Conservation (phyloP, 148 eudicot species). For the Rheum nobile region DNA sequence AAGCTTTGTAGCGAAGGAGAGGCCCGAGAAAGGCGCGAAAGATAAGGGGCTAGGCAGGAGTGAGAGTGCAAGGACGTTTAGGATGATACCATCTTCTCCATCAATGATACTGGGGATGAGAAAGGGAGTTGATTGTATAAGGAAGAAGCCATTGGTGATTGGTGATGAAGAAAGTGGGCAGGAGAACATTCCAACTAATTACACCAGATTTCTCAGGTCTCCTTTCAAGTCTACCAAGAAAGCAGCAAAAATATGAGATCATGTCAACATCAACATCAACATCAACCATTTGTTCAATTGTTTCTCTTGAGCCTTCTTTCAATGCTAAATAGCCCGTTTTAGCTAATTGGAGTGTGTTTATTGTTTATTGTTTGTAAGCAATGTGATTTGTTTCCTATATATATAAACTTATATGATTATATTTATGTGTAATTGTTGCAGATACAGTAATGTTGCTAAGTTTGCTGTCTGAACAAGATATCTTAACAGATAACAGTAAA, state of each 20-base stretch:
- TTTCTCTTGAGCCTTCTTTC: slow-evolving; percentile 1
- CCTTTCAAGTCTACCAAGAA: slow-evolving; percentile 59
- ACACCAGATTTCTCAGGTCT: slow-evolving; percentile 43
- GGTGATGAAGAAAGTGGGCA: slow-evolving; percentile 40
- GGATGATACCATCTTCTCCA: slow-evolving; percentile 79
- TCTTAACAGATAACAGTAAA: not conserved
- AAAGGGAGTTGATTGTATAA: slow-evolving; percentile 77
- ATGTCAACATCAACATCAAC: too few relatives aligned
- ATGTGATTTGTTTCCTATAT: not conserved
- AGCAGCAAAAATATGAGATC: slow-evolving; percentile 42
- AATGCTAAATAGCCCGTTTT: slow-evolving; percentile 8
- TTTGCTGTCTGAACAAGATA: not conserved
- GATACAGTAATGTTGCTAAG: not conserved
- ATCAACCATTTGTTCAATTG: not conserved
- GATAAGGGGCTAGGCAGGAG: slow-evolving; percentile 42
- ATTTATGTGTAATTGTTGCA: not conserved
- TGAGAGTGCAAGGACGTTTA: slow-evolving; percentile 66
- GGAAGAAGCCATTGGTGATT: slow-evolving; percentile 58
- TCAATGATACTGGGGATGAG: slow-evolving; percentile 68
- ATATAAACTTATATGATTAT: not conserved
- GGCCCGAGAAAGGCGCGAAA: slow-evolving; percentile 22
- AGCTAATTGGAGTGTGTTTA: slow-evolving; percentile 1
- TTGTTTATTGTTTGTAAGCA: not conserved
- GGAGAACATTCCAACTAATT: slow-evolving; percentile 18
- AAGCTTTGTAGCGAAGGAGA: slow-evolving; percentile 22